These are phyloP conservation scores for Beauveria rudraprayagi DNA, from an alignment of 2,329 filamentous ascomycete genomes.

Conservation along the genomic window DNA sequence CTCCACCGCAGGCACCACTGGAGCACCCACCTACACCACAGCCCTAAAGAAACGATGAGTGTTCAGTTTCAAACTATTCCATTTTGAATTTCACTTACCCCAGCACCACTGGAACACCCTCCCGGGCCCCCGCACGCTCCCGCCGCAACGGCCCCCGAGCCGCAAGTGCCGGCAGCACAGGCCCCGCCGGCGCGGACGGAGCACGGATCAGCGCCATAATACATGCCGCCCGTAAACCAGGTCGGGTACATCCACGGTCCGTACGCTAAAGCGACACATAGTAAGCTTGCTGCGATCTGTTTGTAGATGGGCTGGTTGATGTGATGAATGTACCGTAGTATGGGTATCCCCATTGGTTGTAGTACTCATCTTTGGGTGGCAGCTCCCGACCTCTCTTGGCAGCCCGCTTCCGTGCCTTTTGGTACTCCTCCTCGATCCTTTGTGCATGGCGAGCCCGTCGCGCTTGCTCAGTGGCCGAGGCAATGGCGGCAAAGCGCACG, in stretches of 20 bases:
- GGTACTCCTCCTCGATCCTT: slow-evolving; percentile 47
- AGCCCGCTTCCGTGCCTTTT: slow-evolving; percentile 42
- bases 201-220: slow-evolving; percentile 37
- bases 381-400: slow-evolving; percentile 40
- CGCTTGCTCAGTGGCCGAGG: not conserved
- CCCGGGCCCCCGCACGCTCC: slow-evolving; percentile 37
- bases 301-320: no score
- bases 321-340: slow-evolving; percentile 29
- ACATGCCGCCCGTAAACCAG: slow-evolving; percentile 36
- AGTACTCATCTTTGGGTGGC: slow-evolving; percentile 41
- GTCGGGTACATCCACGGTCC: slow-evolving; percentile 36
- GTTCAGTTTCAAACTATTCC: slow-evolving; percentile 11
- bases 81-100: not conserved
- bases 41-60: slow-evolving; percentile 13
- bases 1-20: slow-evolving; percentile 15
- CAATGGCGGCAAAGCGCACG: slow-evolving; percentile 29
- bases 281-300: not conserved
- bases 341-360: slow-evolving; percentile 45
- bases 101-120: not conserved
- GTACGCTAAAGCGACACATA: slow-evolving; percentile 26
- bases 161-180: slow-evolving; percentile 41
- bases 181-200: slow-evolving; percentile 25
- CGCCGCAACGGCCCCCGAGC: slow-evolving; percentile 27
- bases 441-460: slow-evolving; percentile 17
- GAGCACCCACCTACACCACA: slow-evolving; percentile 14